Evolutionary conservation across 805 yeast genomes (phyloP).

Genomic region (Barnettozyma pratensis): DNA sequence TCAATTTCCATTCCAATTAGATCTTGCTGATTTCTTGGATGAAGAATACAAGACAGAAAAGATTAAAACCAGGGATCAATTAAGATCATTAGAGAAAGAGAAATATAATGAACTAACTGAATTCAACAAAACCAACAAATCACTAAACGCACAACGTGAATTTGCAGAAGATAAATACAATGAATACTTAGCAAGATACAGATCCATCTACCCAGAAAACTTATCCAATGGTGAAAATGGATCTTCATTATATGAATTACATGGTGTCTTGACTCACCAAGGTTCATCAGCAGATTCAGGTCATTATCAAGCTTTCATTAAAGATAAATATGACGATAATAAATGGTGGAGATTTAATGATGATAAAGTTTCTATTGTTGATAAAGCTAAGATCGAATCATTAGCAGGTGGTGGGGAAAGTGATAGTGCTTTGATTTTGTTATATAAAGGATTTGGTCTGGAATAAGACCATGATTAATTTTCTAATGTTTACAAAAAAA

Average conservation of each 20-base stretch:
- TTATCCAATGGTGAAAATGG: conserved; percentile 67
- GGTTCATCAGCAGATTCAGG: conserved; percentile 97
- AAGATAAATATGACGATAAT: conserved; percentile 66
- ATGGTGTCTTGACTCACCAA: conserved; percentile 83
- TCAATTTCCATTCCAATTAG: conserved; percentile 90
- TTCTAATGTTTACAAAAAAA: too few species aligned
- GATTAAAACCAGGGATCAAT: conserved; percentile 67
- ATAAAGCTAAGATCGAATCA: conserved; percentile 73
- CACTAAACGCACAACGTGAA: conserved; percentile 46
- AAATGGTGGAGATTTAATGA: conserved; percentile 96
- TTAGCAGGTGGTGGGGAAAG: conserved; percentile 98
- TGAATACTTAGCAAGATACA: conserved; percentile 44
- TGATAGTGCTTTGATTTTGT: conserved; percentile 85
- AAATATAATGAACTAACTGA: conserved; percentile 68
- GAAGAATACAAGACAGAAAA: conserved; percentile 67
- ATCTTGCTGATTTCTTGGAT: conserved; percentile 79
- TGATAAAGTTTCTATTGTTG: conserved; percentile 76
- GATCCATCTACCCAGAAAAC: conserved; percentile 42
- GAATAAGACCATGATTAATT: too few species aligned
- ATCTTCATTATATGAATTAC: conserved; percentile 78
- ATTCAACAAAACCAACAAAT: conserved; percentile 51
- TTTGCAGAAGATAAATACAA: conserved; percentile 40
- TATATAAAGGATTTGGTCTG: conserved; percentile 79
- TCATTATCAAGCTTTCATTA: conserved; percentile 88
- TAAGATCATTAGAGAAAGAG: conserved; percentile 71